A percentile compares a stretch with the other conserved stretches of the same genome.
These are phyloP conservation scores for Symbiodinium pilosum DNA, from an alignment of 73 alveolate species.

Conservation along the genomic window DNA sequence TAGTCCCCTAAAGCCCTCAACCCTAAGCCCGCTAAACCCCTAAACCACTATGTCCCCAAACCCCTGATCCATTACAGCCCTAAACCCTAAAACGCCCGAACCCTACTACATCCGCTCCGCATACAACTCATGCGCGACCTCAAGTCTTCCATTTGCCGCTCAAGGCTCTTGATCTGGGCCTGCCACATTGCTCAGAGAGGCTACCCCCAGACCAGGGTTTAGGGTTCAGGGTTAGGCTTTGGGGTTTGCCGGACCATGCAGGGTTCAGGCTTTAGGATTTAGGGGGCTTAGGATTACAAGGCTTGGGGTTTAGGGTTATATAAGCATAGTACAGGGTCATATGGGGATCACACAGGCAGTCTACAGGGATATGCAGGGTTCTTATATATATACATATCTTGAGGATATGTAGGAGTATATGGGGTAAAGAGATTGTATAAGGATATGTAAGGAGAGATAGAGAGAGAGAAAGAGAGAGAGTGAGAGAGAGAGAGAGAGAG, in stretches of 20 bases:
- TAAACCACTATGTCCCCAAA: no score
- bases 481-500: no score
- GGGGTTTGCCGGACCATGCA: not conserved
- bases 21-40: no score
- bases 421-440: no score
- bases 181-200: not conserved
- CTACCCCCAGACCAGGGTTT: not conserved
- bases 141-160: not conserved
- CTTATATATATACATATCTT: no score
- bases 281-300: not conserved
- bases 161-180: not conserved
- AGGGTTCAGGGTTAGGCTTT: not conserved
- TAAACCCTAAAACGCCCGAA: not conserved
- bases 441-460: no score
- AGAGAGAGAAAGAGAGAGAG: no score
- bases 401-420: no score
- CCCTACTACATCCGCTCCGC: not conserved
- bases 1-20: no score
- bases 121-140: not conserved
- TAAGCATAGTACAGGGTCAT: no score
- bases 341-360: no score
- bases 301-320: not conserved
- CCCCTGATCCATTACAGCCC: not conserved
- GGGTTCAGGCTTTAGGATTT: not conserved
- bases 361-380: no score